Evolutionary conservation across 129 eudicot species (phyloP), one percentile per base, ranked within the genome.

Genomic region (Arctium minus): DNA sequence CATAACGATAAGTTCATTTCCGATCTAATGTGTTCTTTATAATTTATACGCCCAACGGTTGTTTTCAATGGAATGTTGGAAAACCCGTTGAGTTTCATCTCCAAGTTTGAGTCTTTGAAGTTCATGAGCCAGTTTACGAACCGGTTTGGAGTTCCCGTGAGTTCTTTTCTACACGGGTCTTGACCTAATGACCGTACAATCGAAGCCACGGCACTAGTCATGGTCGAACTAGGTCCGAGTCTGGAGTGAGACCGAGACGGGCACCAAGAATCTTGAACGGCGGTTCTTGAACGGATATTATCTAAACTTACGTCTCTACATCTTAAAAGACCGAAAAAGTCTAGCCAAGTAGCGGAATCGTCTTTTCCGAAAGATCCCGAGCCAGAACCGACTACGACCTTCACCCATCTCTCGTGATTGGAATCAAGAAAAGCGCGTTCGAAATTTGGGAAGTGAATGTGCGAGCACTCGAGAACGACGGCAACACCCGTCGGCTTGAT

Each of bases 401-500:
- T 78, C 39, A 81, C 83, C 90, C 85, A 91, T 69, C 91, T 90
- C 69, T 90, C 80, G 73, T 90, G 91, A 35, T 39, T 85, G 2
- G 92, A 70, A 31, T 92, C 91, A 2, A 88, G 89, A 70, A 92
- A 82, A 8, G 84, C 85, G 0, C 91, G 86, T 22, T 85, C 89
- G 17, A 86, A 80, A 75, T 86, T 79, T 6, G 98, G 99, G 76
- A 93, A 90, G 82, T 85, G 90, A 70, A 96, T 82, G 77, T 96
- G 99, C 1, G 86, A 88, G 83, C 99, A 96, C 74, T 93, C 92
- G 74, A 96, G 94, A 79, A 89, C 70, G 27, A 96, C 94, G 11
- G 97, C 98, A 50, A 93, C 97, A 9, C 99, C 98, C 2, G 90
- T 84, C 68, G 99, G 95, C 83, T 86, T 88, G 80, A 96, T 91